These are phyloP conservation scores for Phallus indusiatus DNA, from an alignment of 768 basidiomycete genomes.

Conservation along the genomic window DNA sequence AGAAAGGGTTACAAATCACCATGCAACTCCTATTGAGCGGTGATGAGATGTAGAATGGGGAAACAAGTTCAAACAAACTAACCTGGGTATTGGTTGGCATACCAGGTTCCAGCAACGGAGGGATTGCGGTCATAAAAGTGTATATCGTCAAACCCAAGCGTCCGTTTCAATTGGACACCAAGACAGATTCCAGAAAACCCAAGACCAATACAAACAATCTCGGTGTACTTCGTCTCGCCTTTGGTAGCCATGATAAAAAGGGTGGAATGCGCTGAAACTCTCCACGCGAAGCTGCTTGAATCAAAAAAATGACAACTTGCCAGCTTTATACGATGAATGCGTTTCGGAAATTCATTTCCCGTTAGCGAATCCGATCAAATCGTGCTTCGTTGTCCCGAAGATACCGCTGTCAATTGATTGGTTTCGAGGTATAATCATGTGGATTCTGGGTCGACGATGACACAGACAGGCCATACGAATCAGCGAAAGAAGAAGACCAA, in stretches of 20 bases:
- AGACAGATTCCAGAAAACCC: constrained; percentile 17
- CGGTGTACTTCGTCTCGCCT: not conserved
- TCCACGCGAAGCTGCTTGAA: too few relatives aligned
- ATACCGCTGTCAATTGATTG: too few relatives aligned
- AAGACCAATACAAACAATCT: constrained; percentile 13
- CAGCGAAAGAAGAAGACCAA: too few relatives aligned
- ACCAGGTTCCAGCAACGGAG: constrained; percentile 14
- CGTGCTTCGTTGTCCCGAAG: too few relatives aligned
- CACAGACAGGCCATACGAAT: too few relatives aligned
- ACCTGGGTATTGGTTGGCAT: constrained; percentile 1
- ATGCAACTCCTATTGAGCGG: not conserved
- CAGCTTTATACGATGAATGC: too few relatives aligned
- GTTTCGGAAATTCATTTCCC: too few relatives aligned
- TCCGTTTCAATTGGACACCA: constrained; percentile 15
- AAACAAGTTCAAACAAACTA: not conserved
- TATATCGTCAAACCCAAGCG: constrained; percentile 14
- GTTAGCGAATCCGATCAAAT: too few relatives aligned
- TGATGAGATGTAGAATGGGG: not conserved
- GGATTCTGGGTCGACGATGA: too few relatives aligned
- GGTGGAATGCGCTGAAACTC: too few relatives aligned
- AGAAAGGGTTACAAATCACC: not conserved
- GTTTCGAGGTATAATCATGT: too few relatives aligned
- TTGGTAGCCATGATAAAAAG: not conserved
- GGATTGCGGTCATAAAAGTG: constrained; percentile 14
- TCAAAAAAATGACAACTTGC: too few relatives aligned